phyloP scores from a whole-genome alignment of 345 rosid species.

The Camelina hispida region DNA sequence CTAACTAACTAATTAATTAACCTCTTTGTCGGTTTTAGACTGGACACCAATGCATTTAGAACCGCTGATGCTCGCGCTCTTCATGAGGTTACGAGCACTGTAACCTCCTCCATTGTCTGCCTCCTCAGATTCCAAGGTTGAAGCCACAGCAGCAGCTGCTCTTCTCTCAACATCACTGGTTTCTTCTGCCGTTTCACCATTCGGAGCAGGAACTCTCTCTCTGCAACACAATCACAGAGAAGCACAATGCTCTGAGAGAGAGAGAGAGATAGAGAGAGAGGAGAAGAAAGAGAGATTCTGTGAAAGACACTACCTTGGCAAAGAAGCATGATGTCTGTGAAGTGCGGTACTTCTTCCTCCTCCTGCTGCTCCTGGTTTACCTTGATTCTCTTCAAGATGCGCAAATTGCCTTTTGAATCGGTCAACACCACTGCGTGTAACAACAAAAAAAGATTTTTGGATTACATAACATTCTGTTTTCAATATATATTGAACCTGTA shows the following conservation, averaged over 20 bases:
- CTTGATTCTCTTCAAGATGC: constrained; percentile 88
- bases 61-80: constrained; percentile 96
- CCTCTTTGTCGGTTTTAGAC: constrained; percentile 57
- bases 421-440: constrained; percentile 82
- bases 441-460: constrained; percentile 1
- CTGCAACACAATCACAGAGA: constrained; percentile 47
- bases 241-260: constrained; percentile 26
- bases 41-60: constrained; percentile 79
- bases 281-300: constrained; percentile 1
- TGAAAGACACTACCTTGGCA: constrained; percentile 74
- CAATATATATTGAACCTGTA: background rate
- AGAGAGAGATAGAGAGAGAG: background rate
- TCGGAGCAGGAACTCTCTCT: constrained; percentile 78
- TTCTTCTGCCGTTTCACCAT: constrained; percentile 50
- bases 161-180: constrained; percentile 54
- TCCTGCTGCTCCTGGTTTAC: constrained; percentile 65
- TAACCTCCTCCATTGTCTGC: constrained; percentile 50
- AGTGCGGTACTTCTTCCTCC: constrained; percentile 60
- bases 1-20: constrained; percentile 33
- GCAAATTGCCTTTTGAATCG: constrained; percentile 98
- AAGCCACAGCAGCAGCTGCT: constrained; percentile 55
- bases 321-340: constrained; percentile 91
- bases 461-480: constrained; percentile 5
- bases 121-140: constrained; percentile 56
- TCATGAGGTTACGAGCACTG: constrained; percentile 77